Evolutionary conservation across 2,329 filamentous ascomycete species (phyloP).

Genomic region (Aureobasidium sp.): DNA sequence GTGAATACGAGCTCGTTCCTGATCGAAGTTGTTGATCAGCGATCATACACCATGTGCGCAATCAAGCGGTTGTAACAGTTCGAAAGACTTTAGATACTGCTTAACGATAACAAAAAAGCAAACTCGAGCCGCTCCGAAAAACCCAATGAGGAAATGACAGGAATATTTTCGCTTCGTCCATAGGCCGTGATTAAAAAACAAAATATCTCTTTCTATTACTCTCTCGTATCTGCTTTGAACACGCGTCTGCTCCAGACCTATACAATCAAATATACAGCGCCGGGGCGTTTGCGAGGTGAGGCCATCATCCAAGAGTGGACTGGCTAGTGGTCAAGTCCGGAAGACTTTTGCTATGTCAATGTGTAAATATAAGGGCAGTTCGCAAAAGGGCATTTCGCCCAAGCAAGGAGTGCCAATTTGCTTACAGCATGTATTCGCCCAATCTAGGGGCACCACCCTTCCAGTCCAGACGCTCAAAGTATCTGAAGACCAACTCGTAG

Average conservation of each 20-base stretch:
- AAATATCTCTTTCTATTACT: neutral
- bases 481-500: constrained; percentile 93
- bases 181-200: neutral
- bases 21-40: neutral
- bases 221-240: neutral
- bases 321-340: constrained; percentile 7
- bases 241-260: neutral
- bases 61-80: neutral
- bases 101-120: constrained; percentile 1
- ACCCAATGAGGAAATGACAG: neutral
- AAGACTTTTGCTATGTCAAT: constrained; percentile 1
- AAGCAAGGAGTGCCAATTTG: neutral
- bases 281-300: neutral
- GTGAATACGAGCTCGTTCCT: neutral
- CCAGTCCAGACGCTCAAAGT: constrained; percentile 88
- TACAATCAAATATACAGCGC: neutral
- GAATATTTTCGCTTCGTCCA: neutral
- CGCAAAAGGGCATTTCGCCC: neutral
- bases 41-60: neutral
- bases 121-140: neutral
- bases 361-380: constrained; percentile 6
- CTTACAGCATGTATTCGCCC: constrained; percentile 40
- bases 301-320: constrained; percentile 11
- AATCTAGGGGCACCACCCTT: constrained; percentile 57
- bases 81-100: neutral